These are phyloP conservation scores for Oxyria digyna DNA, from an alignment of 148 eudicot genomes.

Conservation along the genomic window DNA sequence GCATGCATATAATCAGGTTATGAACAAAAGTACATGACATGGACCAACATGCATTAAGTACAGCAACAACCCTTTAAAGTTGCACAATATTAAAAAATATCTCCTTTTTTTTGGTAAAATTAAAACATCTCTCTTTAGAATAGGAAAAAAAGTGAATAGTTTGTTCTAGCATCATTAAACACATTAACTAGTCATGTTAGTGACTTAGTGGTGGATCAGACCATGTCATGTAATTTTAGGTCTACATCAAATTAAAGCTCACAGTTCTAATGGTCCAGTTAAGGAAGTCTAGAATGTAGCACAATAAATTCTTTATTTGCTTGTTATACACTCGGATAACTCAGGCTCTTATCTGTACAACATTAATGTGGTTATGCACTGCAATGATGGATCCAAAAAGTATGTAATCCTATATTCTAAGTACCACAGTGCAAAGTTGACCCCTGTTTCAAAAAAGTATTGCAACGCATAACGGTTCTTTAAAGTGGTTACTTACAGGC, in stretches of 20 bases:
- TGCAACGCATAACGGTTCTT: background rate
- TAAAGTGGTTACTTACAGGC: constrained; percentile 51
- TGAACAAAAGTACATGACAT: background rate
- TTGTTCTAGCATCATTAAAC: background rate
- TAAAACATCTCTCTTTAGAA: background rate
- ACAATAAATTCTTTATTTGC: background rate
- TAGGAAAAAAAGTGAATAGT: background rate
- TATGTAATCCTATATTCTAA: background rate
- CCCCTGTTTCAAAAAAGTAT: background rate
- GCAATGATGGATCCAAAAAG: background rate
- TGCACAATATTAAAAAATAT: background rate
- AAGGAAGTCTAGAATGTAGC: background rate
- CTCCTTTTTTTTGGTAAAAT: background rate
- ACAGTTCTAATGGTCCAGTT: background rate
- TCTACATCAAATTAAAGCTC: background rate
- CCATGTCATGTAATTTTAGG: background rate
- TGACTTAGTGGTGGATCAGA: background rate
- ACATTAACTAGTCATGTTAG: background rate
- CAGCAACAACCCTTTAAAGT: background rate
- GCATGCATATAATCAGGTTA: background rate
- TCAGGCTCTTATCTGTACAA: background rate
- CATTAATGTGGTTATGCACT: background rate
- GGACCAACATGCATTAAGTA: background rate
- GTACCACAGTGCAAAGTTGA: background rate
- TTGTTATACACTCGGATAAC: background rate